phyloP scores from a whole-genome alignment of 2,329 filamentous ascomycete species.

The Lachnum nothofagi region DNA sequence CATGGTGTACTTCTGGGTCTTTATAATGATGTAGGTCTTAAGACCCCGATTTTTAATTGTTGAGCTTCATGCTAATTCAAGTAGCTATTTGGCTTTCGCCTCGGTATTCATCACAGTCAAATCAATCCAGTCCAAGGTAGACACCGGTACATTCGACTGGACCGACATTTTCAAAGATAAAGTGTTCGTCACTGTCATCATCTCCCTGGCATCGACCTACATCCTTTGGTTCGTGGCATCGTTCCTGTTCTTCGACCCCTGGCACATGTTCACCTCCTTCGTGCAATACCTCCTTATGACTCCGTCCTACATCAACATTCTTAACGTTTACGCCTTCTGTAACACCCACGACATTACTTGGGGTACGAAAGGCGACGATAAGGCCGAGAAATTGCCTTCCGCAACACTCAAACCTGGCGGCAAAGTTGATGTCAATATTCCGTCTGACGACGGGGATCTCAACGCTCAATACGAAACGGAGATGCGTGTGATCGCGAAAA shows the following conservation, averaged over 20 bases:
- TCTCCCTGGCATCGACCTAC: slow-evolving; percentile 88
- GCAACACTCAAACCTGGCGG: slow-evolving; percentile 89
- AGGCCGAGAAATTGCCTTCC: slow-evolving; percentile 81
- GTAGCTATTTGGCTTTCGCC: slow-evolving; percentile 84
- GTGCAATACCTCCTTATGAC: slow-evolving; percentile 91
- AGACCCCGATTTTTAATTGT: not conserved
- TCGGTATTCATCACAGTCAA: slow-evolving; percentile 89
- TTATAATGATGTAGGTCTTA: slow-evolving; percentile 78
- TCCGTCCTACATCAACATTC: slow-evolving; percentile 94
- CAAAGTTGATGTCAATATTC: slow-evolving; percentile 83
- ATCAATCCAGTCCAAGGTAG: slow-evolving; percentile 69
- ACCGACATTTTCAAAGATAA: slow-evolving; percentile 75
- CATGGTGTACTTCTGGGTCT: slow-evolving; percentile 97
- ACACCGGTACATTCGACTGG: slow-evolving; percentile 59
- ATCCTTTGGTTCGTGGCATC: slow-evolving; percentile 88
- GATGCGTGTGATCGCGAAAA: slow-evolving; percentile 65
- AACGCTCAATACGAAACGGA: slow-evolving; percentile 94
- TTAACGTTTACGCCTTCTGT: slow-evolving; percentile 98
- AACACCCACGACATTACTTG: slow-evolving; percentile 97
- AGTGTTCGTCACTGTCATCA: slow-evolving; percentile 88
- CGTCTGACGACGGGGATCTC: slow-evolving; percentile 87
- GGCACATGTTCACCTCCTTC: slow-evolving; percentile 98
- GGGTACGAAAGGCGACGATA: slow-evolving; percentile 98
- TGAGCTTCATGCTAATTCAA: not conserved
- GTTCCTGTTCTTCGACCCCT: slow-evolving; percentile 92